Conservation (phyloP, 768 basidiomycete genomes). For the Macrocybe gigantea region DNA sequence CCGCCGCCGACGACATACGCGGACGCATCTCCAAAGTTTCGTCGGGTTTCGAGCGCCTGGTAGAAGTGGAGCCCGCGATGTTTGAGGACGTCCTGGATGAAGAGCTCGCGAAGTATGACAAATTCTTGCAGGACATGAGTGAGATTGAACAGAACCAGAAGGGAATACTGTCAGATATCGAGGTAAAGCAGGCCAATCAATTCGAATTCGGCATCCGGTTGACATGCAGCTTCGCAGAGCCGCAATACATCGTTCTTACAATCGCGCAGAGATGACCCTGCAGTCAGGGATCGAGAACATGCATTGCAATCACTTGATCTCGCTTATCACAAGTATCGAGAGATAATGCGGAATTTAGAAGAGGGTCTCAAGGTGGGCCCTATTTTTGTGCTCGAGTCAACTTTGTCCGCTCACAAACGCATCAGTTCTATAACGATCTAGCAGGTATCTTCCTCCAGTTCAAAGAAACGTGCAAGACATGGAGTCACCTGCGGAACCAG, state of each 20-base stretch:
- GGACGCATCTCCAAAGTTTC: constrained; percentile 62
- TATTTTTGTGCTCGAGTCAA: background rate
- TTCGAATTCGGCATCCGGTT: background rate
- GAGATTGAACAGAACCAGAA: constrained; percentile 56
- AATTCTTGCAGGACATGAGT: constrained; percentile 55
- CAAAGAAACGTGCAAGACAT: constrained; percentile 69
- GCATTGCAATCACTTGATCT: constrained; percentile 79
- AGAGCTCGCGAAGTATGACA: constrained; percentile 78
- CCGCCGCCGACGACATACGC: constrained; percentile 69
- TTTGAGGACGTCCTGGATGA: constrained; percentile 82
- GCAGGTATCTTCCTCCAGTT: constrained; percentile 65
- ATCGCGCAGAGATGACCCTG: constrained; percentile 72
- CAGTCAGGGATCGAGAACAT: constrained; percentile 73
- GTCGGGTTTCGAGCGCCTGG: constrained; percentile 56
- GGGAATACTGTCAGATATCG: constrained; percentile 57
- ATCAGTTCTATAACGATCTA: constrained; percentile 88
- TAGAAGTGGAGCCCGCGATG: constrained; percentile 75
- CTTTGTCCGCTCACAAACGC: background rate
- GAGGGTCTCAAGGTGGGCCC: constrained; percentile 76
- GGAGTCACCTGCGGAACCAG: constrained; percentile 64
- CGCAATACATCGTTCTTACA: constrained; percentile 68
- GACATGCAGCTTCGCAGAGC: constrained; percentile 26
- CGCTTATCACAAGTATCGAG: constrained; percentile 83
- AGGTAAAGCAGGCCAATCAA: constrained; percentile 39
- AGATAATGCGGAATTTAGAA: constrained; percentile 77